Conservation (phyloP, 2,329 filamentous ascomycete genomes). For the Calonectria hongkongensis region DNA sequence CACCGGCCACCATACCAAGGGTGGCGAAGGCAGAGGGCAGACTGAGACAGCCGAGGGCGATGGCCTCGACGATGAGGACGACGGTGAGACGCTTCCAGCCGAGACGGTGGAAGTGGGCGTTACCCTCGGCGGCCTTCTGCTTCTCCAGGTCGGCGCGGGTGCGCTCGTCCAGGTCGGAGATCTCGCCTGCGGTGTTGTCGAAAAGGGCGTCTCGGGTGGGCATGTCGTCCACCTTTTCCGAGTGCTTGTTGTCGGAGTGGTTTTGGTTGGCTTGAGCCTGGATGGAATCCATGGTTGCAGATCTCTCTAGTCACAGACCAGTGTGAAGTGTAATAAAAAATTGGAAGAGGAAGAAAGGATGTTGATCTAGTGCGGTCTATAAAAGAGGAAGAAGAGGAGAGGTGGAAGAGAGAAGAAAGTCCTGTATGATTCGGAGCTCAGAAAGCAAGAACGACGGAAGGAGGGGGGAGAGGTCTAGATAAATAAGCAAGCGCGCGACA, state of each 20-base stretch:
- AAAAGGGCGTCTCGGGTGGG: constrained; percentile 52
- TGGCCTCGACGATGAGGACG: constrained; percentile 42
- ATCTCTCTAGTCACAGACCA: constrained; percentile 1
- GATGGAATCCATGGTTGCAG: constrained; percentile 48
- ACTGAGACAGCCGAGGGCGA: constrained; percentile 34
- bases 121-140: constrained; percentile 36
- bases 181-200: constrained; percentile 56
- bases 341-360: not conserved
- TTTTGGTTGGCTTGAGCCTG: constrained; percentile 35
- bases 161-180: constrained; percentile 62
- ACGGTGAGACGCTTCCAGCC: constrained; percentile 41
- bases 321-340: constrained; percentile 3
- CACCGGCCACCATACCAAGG: constrained; percentile 35
- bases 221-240: constrained; percentile 35
- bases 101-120: constrained; percentile 41
- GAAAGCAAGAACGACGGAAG: not conserved
- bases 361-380: not conserved
- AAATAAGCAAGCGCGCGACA: constrained; percentile 17
- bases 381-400: not conserved
- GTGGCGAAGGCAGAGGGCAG: constrained; percentile 38
- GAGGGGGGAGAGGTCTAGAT: not conserved
- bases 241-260: constrained; percentile 38
- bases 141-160: constrained; percentile 44
- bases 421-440: not conserved
- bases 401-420: not conserved